Base-by-base conservation (phyloP, 2,329 filamentous ascomycete species). In the Verruconis gallopava region DNA sequence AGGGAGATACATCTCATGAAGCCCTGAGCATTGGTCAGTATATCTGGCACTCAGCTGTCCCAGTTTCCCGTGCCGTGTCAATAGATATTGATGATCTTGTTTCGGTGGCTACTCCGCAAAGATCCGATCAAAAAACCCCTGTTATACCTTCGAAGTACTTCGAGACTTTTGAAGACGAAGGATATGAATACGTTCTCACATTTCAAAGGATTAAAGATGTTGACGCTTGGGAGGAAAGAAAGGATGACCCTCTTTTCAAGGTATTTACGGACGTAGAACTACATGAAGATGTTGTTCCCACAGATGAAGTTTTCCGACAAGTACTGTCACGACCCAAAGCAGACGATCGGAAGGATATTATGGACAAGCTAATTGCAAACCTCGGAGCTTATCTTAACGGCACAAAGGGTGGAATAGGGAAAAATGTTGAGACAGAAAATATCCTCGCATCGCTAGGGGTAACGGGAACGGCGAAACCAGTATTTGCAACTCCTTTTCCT, bases 401-500 rank as follows among this genome's bases (percentile, higher is more conserved):
- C 17, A 19, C 34, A 9, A 36, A 19, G 9, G 40, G 28, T 41
- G 38, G 38, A 5, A 39, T 6, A 42, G 5, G 28, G 11, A 39
- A 15, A 42, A 14, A 42, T 36, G 6, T n/a, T 34, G 46, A 40
- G 2, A 54, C 60, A 46, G 59, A 62, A 44, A 55, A 56, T 21
- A 51, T 61, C 12, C 52, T 62, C 21, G 57, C 57, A 3, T 49
- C 50, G 4, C 49, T 62, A 13, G 59, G 59, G 11, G 59, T 62
- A 6, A 57, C 55, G 18, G 59, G 59, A 17, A 56, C 55, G 13
- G 55, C 59, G 4, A 59, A 57, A 45, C 45, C 53, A 14, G 55
- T 61, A 21, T 60, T 57, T 44, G 49, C 58, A 43, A 61, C 58
- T 14, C 58, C 58, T 17, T 57, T 57, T 19, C 58, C 58, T 21